phyloP scores from a whole-genome alignment of 2,329 filamentous ascomycete genomes.

The Monosporascus sp. region DNA sequence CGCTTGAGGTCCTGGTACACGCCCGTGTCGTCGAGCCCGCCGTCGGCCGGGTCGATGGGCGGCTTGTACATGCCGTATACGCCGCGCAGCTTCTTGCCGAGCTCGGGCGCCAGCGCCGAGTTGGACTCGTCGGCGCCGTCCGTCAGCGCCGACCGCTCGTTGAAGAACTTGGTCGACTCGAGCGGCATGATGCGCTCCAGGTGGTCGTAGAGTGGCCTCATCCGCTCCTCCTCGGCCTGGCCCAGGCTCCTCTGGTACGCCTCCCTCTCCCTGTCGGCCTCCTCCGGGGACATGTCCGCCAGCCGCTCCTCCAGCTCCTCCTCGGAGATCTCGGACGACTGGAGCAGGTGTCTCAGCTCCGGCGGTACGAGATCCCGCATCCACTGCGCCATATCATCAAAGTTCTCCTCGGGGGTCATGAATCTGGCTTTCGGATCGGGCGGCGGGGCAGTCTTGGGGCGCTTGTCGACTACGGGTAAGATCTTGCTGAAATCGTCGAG shows the following conservation, averaged over 20 bases:
- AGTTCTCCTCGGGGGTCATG: constrained; percentile 58
- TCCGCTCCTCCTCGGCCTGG: neutral
- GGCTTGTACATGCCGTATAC: constrained; percentile 47
- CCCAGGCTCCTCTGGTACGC: neutral
- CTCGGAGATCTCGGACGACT: constrained; percentile 40
- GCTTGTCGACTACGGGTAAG: constrained; percentile 73
- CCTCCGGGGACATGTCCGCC: constrained; percentile 18
- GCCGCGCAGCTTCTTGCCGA: constrained; percentile 47
- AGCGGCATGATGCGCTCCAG: constrained; percentile 13
- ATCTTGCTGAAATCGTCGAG: constrained; percentile 77
- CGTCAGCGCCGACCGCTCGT: constrained; percentile 32
- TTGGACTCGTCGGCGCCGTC: constrained; percentile 29
- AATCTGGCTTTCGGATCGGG: constrained; percentile 54
- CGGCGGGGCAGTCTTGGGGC: constrained; percentile 43
- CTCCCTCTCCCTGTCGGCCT: constrained; percentile 14
- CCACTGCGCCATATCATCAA: constrained; percentile 49
- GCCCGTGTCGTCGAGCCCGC: constrained; percentile 46
- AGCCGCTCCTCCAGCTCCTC: constrained; percentile 38
- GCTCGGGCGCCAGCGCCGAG: constrained; percentile 41
- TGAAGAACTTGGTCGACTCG: constrained; percentile 18
- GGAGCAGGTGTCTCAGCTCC: constrained; percentile 27
- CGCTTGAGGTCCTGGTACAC: constrained; percentile 48
- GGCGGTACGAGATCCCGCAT: constrained; percentile 38
- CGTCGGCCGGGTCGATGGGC: constrained; percentile 43
- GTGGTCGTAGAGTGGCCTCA: neutral